Conservation (phyloP, 441 rosid species). For the Gossypium schwendimanii region DNA sequence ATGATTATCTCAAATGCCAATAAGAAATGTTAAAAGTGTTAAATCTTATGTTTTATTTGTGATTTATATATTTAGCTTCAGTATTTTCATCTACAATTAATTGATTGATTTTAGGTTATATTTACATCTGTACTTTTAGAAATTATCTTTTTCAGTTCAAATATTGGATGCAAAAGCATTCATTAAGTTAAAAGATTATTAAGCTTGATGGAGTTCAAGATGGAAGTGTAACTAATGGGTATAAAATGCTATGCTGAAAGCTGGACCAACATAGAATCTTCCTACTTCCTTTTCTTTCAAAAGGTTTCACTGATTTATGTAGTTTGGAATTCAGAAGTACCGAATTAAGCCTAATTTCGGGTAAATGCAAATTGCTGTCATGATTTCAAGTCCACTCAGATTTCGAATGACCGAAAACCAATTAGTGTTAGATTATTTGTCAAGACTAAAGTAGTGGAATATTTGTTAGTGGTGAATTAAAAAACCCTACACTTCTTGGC, state of each 20-base stretch:
- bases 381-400: background rate
- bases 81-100: background rate
- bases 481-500: background rate
- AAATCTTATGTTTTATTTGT: background rate
- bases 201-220: background rate
- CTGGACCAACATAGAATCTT: background rate
- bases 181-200: background rate
- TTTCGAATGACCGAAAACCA: background rate
- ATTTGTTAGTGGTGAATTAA: background rate
- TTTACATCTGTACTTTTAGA: background rate
- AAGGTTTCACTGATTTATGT: background rate
- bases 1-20: slow-evolving; percentile 1
- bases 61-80: background rate
- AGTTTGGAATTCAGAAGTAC: background rate
- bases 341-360: background rate
- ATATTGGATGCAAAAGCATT: slow-evolving; percentile 8
- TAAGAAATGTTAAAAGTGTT: slow-evolving; percentile 1
- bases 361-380: background rate
- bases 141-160: background rate
- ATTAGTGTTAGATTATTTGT: background rate
- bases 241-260: background rate
- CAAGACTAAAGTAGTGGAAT: background rate
- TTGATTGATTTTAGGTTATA: background rate
- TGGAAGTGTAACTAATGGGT: background rate
- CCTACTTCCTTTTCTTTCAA: slow-evolving; percentile 1